phyloP scores from a whole-genome alignment of 805 yeast genomes.

The Starmerella stigmatis region DNA sequence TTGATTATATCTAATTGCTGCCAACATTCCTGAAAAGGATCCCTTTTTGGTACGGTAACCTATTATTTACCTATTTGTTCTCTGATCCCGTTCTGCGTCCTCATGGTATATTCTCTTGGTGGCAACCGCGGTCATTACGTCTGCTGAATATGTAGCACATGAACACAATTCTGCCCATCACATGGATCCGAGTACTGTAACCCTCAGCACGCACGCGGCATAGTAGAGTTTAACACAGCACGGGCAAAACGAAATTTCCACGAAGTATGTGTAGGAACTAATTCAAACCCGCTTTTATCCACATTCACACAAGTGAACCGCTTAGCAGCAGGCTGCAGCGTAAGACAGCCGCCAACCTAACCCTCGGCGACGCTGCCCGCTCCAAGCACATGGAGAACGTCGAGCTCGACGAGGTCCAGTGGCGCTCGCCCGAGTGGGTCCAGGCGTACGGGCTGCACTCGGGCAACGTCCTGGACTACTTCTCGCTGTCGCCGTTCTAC shows the following conservation, averaged over 20 bases:
- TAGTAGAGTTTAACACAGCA: too few species aligned
- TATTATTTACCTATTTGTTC: too few species aligned
- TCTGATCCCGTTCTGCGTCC: too few species aligned
- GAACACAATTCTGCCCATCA: too few species aligned
- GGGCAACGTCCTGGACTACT: conserved; percentile 85
- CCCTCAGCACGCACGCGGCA: too few species aligned
- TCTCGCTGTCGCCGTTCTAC: conserved; percentile 87
- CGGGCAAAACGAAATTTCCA: too few species aligned
- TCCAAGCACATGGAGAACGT: conserved; percentile 18
- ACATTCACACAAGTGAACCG: neutral
- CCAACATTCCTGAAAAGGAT: neutral
- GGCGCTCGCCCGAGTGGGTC: conserved; percentile 98
- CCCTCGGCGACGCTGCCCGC: neutral
- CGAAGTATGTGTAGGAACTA: neutral
- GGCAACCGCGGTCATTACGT: too few species aligned
- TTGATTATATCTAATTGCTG: neutral
- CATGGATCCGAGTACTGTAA: too few species aligned
- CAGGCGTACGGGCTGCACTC: conserved; percentile 73
- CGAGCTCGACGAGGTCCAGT: conserved; percentile 74
- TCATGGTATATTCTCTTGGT: too few species aligned
- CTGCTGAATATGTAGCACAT: too few species aligned
- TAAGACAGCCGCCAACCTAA: neutral
- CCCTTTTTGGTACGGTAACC: neutral
- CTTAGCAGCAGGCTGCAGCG: too few species aligned
- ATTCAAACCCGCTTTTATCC: neutral